phyloP scores from a whole-genome alignment of 139 green algal genomes.

The Marvania coccoides region DNA sequence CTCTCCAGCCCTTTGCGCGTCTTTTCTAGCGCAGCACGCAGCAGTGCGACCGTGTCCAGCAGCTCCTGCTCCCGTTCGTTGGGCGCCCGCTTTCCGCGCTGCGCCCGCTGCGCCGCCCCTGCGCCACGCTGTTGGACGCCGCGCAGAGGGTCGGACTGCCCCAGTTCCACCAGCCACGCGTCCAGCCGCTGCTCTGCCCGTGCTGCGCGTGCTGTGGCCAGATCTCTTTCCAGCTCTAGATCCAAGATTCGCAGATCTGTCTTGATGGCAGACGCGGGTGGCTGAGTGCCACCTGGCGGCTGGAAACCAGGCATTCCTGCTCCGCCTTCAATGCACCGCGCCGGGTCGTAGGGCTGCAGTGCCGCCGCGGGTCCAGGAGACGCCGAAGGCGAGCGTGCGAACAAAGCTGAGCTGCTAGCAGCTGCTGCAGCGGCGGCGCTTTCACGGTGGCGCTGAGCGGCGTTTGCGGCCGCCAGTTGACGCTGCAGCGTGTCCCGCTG shows the following conservation, averaged over 20 bases:
- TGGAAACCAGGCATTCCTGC: too few relatives aligned
- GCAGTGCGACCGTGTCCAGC: constrained; percentile 47
- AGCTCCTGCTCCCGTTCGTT: constrained; percentile 51
- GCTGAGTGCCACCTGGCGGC: too few relatives aligned
- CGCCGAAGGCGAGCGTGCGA: not conserved
- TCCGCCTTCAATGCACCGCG: not conserved
- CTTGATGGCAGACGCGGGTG: not conserved
- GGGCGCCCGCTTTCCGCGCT: not conserved
- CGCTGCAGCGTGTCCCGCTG: constrained; percentile 12
- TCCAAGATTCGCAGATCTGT: constrained; percentile 28
- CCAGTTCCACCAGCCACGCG: not conserved
- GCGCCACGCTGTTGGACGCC: too few relatives aligned
- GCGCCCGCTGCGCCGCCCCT: not conserved
- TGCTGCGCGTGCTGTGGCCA: constrained; percentile 15
- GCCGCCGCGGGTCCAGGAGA: not conserved
- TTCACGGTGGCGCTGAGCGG: not conserved
- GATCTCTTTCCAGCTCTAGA: constrained; percentile 22
- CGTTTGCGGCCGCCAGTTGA: constrained; percentile 18
- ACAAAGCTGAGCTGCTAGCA: not conserved
- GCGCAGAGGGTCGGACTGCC: too few relatives aligned
- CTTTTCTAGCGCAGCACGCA: constrained; percentile 65
- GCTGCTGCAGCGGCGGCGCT: not conserved
- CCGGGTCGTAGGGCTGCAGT: not conserved
- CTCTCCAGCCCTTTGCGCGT: constrained; percentile 33
- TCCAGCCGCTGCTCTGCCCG: constrained; percentile 21